Evolutionary conservation across 768 basidiomycete genomes (phyloP), one percentile per base, ranked within the genome.

Genomic region (Boletellus sp.): DNA sequence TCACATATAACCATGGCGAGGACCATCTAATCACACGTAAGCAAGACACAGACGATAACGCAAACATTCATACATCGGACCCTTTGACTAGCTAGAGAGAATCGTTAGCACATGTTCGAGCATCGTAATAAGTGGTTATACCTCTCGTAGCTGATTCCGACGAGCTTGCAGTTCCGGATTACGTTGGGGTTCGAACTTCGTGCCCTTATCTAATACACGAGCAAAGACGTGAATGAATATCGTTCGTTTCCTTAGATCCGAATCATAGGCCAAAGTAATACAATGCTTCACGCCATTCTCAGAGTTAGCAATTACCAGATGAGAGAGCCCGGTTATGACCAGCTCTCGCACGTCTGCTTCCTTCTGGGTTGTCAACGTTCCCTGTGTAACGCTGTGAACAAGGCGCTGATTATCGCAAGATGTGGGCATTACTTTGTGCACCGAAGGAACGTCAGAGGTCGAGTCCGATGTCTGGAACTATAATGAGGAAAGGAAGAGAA

Each of bases 251-350:
- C 78, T 70, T 22, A 76, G 71, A 60, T 94, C 87, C 19, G 73
- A 65, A 58, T 90, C 85, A 57, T 90, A 92, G 1, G 87, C 89
- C 51, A 89, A 73, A 5, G 83, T 72, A 19, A 94, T 78, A 59
- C 87, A 92, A 64, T 94, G 90, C 65, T 92, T 93, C 62, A 94
- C 83, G 6, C 90, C 93, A 57, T 82, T 85, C 61, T 94, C 90
- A 15, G 88, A 84, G 62, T 95, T 95, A 12, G 90, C 80, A 31
- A 78, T 80, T 48, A 95, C 84, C 6, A 95, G 74, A 53, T 92
- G 84, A 1, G 91, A 80, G 7, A 95, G 77, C 1, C 87, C 90
- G 6, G 81, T 78, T 51, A 94, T 87, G 37, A 90, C 83, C 15
- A 90, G 71, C 51, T 90, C 85, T 13, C 86, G 80, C 35, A 90